Base-by-base conservation (phyloP, 139 green algal species). In the Micractinium sp. region DNA sequence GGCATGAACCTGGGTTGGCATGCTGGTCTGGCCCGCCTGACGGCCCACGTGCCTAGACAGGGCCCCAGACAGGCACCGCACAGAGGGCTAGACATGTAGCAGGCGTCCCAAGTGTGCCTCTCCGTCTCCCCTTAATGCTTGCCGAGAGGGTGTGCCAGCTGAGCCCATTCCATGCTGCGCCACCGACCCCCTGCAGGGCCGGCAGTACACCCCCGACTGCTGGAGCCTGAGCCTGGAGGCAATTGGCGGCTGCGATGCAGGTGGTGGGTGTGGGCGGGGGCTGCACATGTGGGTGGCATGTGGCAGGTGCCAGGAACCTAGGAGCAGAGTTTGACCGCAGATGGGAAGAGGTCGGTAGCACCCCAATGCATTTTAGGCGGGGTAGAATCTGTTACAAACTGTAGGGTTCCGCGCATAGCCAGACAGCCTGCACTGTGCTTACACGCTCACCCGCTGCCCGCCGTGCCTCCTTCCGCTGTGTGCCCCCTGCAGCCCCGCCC, bases 171-270 rank as follows among this genome's bases (percentile, higher is more conserved):
- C n/a, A n/a, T n/a, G n/a, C n/a, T n/a, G n/a, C n/a, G n/a, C n/a
- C n/a, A n/a, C n/a, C n/a, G n/a, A n/a, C n/a, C n/a, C n/a, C 63
- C 60, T 35, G 81, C 83, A 87, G 83, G 83, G 38, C 38, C 63
- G 47, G 67, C 71, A 67, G 83, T 87, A 87, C 67, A 79, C 71
- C 25, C 12, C 33, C 38, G 83, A 87, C 67, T 87, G 83, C 83
- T 79, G 71, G 83, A 81, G 67, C 29, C n/a, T 87, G 5, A 47
- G 38, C 29, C n/a, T 87, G 67, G 83, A 87, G 16, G 83, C 73
- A 5, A 29, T 75, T 31, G 66, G 38, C 5, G 38, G 67, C 29
- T 47, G 39, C 36, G 67, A 79, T n/a, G 67, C 82, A 77, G 83
- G 83, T 41, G 53, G 36, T 38, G 36, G 3, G 18, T 29, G 69